Evolutionary conservation across 331 rosid genomes (phyloP), one percentile per base, ranked within the genome.

Genomic region (Malus hybrid): DNA sequence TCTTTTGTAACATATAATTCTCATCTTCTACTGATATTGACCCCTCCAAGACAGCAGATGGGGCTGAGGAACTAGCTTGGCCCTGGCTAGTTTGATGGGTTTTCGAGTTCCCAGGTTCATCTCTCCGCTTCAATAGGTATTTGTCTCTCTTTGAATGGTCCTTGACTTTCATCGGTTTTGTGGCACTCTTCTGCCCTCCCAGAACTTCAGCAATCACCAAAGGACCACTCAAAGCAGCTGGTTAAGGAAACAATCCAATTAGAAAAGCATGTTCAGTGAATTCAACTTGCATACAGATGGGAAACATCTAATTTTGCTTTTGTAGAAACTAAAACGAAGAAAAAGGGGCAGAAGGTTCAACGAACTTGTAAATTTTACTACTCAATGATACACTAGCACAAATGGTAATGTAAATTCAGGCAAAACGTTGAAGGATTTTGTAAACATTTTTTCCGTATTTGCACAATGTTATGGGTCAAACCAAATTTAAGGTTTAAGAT

Each of bases 181-280:
- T 33, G 33, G 87, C 57, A 70, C 69, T 83, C 80, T 80, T 95
- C 76, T 84, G 84, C 77, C 87, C 89, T 14, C 98, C 93, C 77
- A 90, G 82, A 76, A 89, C 69, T 80, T 92, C 99, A 2, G 96
- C 97, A 66, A 92, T 89, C 81, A 92, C 98, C 84, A 95, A 46
- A 2, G 99, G 99, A 73, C 99, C 99, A 74, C 96, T 95, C 87
- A 95, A 82, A 69, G 99, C 96, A 79, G 99, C 99, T 95, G 90
- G 64, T 73, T 64, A 81, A 83, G 70, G 78, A 80, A 76, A 75
- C 55, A 74, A 77, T 54, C 44, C 42, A 72, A 84, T 86, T 72
- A 83, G 76, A 52, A 72, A 66, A 69, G 56, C 65, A 69, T 59
- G 64, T 9, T 10, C 69, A 69, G 15, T 10, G 11, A 65, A 44